phyloP scores from a whole-genome alignment of 192 early-diverging fungal genomes.

The Coemansia sp. region DNA sequence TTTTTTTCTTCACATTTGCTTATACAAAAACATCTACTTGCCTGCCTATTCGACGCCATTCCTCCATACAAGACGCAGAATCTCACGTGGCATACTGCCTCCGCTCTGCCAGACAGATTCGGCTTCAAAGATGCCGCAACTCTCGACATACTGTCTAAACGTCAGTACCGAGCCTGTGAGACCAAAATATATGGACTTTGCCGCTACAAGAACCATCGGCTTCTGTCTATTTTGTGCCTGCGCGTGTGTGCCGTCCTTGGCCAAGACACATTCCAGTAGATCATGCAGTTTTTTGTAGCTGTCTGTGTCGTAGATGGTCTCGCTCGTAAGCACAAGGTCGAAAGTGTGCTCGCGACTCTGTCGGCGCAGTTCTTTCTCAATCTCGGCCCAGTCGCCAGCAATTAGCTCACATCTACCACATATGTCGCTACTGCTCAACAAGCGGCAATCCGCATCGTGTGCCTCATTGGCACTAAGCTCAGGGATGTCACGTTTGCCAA shows the following conservation, averaged over 20 bases:
- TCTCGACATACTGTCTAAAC: conserved; percentile 64
- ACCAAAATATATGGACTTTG: conserved; percentile 95
- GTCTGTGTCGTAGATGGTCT: conserved; percentile 72
- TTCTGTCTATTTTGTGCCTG: conserved; percentile 16
- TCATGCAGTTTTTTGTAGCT: conserved; percentile 61
- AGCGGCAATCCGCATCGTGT: conserved; percentile 21
- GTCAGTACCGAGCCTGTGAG: conserved; percentile 79
- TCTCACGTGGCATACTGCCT: conserved; percentile 68
- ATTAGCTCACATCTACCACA: conserved; percentile 55
- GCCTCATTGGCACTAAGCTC: conserved; percentile 45
- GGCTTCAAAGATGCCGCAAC: conserved; percentile 54
- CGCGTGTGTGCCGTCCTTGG: conserved; percentile 53
- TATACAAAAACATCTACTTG: no score
- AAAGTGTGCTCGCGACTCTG: conserved; percentile 57
- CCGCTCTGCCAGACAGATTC: conserved; percentile 62
- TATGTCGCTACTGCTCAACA: conserved; percentile 17
- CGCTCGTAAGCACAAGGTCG: conserved; percentile 70
- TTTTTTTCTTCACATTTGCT: no score
- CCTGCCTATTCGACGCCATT: no score
- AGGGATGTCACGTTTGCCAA: conserved; percentile 34
- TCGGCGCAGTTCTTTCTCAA: conserved; percentile 47
- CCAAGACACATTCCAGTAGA: conserved; percentile 51
- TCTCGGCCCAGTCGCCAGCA: conserved; percentile 65
- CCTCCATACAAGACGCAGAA: conserved; percentile 60
- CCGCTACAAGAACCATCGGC: conserved; percentile 66